Evolutionary conservation across 352 stramenopile genomes (phyloP).

Genomic region (Pythium rishiriense): DNA sequence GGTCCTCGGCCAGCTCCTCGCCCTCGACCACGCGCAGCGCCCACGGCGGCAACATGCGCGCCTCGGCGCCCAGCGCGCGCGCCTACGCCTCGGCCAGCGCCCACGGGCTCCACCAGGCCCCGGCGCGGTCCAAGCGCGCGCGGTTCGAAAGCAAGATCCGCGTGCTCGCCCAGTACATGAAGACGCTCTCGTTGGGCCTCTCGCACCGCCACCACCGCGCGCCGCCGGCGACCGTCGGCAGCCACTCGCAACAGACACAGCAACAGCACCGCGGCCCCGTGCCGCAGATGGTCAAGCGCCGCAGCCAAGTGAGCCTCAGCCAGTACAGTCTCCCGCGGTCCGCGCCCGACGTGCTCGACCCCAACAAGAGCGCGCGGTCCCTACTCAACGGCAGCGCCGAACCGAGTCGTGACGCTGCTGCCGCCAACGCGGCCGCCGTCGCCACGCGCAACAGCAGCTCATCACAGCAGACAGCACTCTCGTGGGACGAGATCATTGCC

Average conservation of each 20-base stretch:
- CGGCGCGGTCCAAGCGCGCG: constrained; percentile 6
- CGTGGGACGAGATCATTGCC: constrained; percentile 33
- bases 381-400: constrained; percentile 6
- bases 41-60: neutral
- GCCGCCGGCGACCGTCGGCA: neutral
- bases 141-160: constrained; percentile 30
- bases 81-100: neutral
- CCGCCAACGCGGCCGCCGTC: neutral
- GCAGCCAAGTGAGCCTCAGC: constrained; percentile 26
- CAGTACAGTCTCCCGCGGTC: constrained; percentile 26
- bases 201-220: constrained; percentile 13
- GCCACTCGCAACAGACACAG: constrained; percentile 2
- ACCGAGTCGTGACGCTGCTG: neutral
- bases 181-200: constrained; percentile 23
- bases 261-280: neutral
- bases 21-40: neutral
- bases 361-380: constrained; percentile 17
- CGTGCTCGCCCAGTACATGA: constrained; percentile 29
- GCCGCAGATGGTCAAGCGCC: constrained; percentile 19
- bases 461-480: constrained; percentile 19
- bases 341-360: constrained; percentile 24
- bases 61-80: neutral
- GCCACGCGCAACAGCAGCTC: constrained; percentile 17
- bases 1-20: constrained; percentile 2
- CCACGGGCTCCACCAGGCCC: neutral